A percentile compares a stretch with the other conserved stretches of the same genome.
phyloP scores from a whole-genome alignment of 169 alveolate genomes.

The Plasmodium gallinaceum region DNA sequence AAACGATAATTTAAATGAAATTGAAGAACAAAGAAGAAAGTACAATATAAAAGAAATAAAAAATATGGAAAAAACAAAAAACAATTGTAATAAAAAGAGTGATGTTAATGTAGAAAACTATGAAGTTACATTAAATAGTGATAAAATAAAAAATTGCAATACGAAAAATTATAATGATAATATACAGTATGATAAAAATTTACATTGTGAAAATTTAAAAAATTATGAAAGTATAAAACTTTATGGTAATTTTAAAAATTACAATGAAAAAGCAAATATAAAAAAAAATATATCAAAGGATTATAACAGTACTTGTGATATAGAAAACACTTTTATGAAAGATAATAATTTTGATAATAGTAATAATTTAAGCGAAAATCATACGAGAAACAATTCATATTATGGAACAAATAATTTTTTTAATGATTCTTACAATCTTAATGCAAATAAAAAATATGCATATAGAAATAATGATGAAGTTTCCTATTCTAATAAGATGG shows the following conservation, averaged over 20 bases:
- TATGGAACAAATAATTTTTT: neutral
- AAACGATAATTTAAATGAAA: neutral
- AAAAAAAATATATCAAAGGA: neutral
- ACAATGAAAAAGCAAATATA: neutral
- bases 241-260: neutral
- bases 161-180: neutral
- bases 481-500: neutral
- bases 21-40: neutral
- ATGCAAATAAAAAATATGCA: neutral
- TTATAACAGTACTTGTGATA: neutral
- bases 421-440: neutral
- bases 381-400: neutral
- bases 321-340: neutral
- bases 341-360: neutral
- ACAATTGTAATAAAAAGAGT: neutral
- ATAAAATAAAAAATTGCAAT: neutral
- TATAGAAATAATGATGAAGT: neutral
- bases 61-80: neutral
- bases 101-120: neutral
- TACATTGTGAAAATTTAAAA: neutral
- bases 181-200: constrained; percentile 1
- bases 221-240: neutral
- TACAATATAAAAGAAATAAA: neutral
- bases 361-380: neutral
- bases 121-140: neutral